Evolutionary conservation across 192 early-diverging fungal species (phyloP), one percentile per base, ranked within the genome.

Genomic region (Thamnidium elegans): DNA sequence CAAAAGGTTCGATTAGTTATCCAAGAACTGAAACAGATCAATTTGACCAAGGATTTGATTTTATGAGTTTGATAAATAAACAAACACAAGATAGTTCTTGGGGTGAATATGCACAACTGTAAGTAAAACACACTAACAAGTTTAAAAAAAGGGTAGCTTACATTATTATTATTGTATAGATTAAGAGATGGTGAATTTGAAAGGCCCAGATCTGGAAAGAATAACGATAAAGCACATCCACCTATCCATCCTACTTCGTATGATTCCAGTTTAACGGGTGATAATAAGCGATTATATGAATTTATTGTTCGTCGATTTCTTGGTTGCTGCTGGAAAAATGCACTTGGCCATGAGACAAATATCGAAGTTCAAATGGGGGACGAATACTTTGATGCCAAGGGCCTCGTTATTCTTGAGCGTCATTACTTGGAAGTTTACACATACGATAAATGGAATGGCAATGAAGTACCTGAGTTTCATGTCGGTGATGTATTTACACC

Each of bases 171-270:
- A 17, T 55, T 34, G 47, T 13, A 46, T 62, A 82, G 90, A 17
- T 74, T 96, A 6, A 68, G 83, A 0, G 65, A 82, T 51, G 91
- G 88, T 8, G 83, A 76, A 30, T 96, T 94, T 68, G 55, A 66
- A 51, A 71, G 72, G 44, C 95, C 97, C 10, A 83, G 94, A 46
- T 81, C 74, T 39, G 97, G 97, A 3, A 82, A 83, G 26, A 85
- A 92, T 65, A 94, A 97, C 69, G 97, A 99, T 70, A 87, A 96
- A 67, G 95, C 97, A 0, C 97, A 99, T 88, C 97, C 95, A 17
- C 97, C 97, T 9, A 99, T 99, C 67, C 95, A 99, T 71, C 95
- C 97, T 1, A 89, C 87, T 0, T 81, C 72, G 20, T 76, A 71
- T 17, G 81, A 81, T 7, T 17, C 67, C n/a, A 79, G 74, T 23